Percentiles rank a stretch among this genome's conserved stretches.
Evolutionary conservation across 2,329 filamentous ascomycete species (phyloP).

Genomic region (Aspergillus floridensis): DNA sequence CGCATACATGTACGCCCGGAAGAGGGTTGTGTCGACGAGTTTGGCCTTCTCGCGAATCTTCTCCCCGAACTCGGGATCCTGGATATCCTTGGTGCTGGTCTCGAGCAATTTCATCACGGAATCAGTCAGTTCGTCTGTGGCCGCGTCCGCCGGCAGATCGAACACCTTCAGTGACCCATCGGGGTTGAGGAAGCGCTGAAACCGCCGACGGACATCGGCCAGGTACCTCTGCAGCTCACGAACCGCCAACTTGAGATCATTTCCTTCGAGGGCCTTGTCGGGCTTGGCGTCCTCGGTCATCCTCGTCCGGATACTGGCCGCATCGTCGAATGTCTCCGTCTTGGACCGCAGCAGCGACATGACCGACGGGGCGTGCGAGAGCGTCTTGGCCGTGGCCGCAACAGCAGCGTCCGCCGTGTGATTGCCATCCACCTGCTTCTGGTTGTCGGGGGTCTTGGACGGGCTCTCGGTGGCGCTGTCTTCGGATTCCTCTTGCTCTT

Average conservation of each 20-base stretch:
- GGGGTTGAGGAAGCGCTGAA: constrained; percentile 59
- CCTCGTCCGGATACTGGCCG: constrained; percentile 38
- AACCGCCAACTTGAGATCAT: constrained; percentile 78
- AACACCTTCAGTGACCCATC: constrained; percentile 51
- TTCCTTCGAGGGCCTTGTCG: constrained; percentile 58
- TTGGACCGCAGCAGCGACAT: constrained; percentile 37
- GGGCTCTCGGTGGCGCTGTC: constrained; percentile 24
- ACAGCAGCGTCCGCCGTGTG: constrained; percentile 22
- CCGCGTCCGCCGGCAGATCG: constrained; percentile 29
- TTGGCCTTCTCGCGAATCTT: constrained; percentile 74
- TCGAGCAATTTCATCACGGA: constrained; percentile 48
- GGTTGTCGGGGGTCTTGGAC: constrained; percentile 28
- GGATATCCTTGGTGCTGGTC: constrained; percentile 49
- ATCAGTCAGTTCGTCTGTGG: constrained; percentile 41
- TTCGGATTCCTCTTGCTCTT: constrained; percentile 43
- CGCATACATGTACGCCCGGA: constrained; percentile 92
- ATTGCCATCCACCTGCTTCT: constrained; percentile 24
- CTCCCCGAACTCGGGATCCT: constrained; percentile 60
- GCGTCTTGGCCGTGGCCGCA: constrained; percentile 21
- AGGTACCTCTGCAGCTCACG: constrained; percentile 83
- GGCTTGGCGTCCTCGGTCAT: constrained; percentile 25
- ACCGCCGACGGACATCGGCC: constrained; percentile 71
- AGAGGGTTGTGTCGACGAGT: constrained; percentile 89
- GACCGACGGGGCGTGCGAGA: constrained; percentile 38
- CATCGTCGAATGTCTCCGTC: constrained; percentile 40